phyloP scores from a whole-genome alignment of 2,329 filamentous ascomycete genomes.

The Corniculantispora saksenae region DNA sequence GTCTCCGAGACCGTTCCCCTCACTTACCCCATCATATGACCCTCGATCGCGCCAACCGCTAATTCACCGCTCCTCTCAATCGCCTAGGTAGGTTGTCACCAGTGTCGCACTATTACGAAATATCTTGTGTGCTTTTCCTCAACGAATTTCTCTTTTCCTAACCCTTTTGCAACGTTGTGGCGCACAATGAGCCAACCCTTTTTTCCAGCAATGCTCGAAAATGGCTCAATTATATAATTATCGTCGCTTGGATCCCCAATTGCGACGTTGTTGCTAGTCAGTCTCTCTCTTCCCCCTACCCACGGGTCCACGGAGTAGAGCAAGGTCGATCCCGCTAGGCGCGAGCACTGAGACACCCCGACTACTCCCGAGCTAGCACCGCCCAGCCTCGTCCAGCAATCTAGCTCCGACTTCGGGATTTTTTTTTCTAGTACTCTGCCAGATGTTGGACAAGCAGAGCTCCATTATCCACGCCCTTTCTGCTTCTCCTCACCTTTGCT shows the following conservation, averaged over 20 bases:
- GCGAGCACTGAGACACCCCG: neutral
- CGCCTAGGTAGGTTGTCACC: neutral
- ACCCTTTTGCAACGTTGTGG: neutral
- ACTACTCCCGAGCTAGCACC: neutral
- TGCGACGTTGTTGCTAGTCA: neutral
- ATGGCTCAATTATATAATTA: neutral
- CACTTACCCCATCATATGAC: too few relatives aligned
- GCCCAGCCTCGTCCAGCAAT: neutral
- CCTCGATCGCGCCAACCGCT: too few relatives aligned
- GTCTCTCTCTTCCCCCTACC: too few relatives aligned
- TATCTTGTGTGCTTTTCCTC: neutral
- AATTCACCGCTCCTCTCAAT: neutral
- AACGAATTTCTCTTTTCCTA: neutral
- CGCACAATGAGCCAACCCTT: too few relatives aligned
- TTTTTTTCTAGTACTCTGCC: neutral
- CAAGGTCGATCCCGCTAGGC: too few relatives aligned
- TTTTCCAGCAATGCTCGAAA: neutral
- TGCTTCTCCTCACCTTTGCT: neutral
- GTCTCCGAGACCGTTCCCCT: too few relatives aligned
- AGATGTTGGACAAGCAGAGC: neutral
- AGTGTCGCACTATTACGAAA: neutral
- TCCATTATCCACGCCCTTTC: neutral
- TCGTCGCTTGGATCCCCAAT: too few relatives aligned
- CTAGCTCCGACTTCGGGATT: conserved; percentile 4
- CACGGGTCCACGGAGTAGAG: too few relatives aligned